Base-by-base conservation (phyloP, 2,329 filamentous ascomycete species). In the Fusarium subtropicale region DNA sequence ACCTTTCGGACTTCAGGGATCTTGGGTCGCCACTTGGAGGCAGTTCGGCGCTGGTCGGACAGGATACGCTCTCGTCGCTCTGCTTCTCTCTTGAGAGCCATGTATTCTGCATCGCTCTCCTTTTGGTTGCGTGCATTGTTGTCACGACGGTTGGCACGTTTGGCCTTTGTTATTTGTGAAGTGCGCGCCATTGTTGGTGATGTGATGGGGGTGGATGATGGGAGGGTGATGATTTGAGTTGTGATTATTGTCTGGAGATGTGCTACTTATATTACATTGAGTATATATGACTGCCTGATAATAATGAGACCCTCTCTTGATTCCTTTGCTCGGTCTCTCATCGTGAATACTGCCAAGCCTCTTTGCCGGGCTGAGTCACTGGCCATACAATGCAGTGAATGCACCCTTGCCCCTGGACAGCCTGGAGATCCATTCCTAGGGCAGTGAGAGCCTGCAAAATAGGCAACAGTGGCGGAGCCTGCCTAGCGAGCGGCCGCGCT, bases 1-100 rank as follows among this genome's bases (percentile, higher is more conserved):
- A 81, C 76, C 62, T 77, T 80, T 50, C 79, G 76, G n/a, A 81
- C 78, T 28, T 77, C 75, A 2, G 79, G 79, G 22, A 84, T 78
- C 78, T 81, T 81, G 58, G 78, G 71, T 1, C 78, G 78, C 79
- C 79, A 81, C 62, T 81, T 81, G 52, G 79, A 73, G 15, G 75
- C 77, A 13, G 66, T 73, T 34, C 79, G 78, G 26, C 76, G 78
- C 12, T 72, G 76, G 42, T 81, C 76, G 18, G 79, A 75, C 16
- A 80, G 69, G 47, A 81, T 78, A 4, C 75, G 74, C 57, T 81
- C 76, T 8, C 79, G 79, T 16, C 79, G 74, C 74, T 81, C 75
- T 22, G 76, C 77, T 45, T 80, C 78, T 64, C 76, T 76, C 72
- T 78, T 76, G 13, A 79, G 72, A 24, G 76, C 72, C 36, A 76